A percentile compares a stretch with the other conserved stretches of the same genome.
Conservation (phyloP, 2,329 filamentous ascomycete species). For the Colletotrichum tamarilloi region DNA sequence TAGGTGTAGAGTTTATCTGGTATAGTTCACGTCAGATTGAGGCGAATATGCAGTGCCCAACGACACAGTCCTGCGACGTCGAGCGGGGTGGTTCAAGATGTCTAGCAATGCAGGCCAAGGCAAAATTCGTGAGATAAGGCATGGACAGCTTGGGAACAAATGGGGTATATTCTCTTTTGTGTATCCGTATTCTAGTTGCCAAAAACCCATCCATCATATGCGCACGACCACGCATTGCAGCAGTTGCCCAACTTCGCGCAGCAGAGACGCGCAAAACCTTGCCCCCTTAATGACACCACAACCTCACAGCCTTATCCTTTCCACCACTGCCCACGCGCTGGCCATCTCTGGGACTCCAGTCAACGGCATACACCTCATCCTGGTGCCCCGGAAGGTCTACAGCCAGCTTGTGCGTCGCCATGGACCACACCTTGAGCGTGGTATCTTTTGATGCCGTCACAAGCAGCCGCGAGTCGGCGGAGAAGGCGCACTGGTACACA, state of each 20-base stretch:
- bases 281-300: slow-evolving; percentile 70
- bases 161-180: slow-evolving; percentile 35
- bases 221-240: neutral
- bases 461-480: slow-evolving; percentile 88
- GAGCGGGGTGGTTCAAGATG: neutral
- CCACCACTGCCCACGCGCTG: slow-evolving; percentile 90
- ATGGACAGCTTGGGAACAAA: neutral
- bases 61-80: neutral
- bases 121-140: too few relatives aligned
- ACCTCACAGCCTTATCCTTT: slow-evolving; percentile 83
- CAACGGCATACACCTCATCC: slow-evolving; percentile 93
- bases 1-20: neutral
- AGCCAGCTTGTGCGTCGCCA: slow-evolving; percentile 83
- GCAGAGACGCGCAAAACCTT: neutral
- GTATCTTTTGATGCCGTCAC: slow-evolving; percentile 93
- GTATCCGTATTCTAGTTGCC: slow-evolving; percentile 23
- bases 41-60: neutral
- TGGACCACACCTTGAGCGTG: slow-evolving; percentile 95
- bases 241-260: neutral
- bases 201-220: slow-evolving; percentile 10
- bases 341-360: slow-evolving; percentile 89
- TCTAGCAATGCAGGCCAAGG: too few relatives aligned
- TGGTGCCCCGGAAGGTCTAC: slow-evolving; percentile 87
- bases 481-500: slow-evolving; percentile 93
- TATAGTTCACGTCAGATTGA: neutral